These are phyloP conservation scores for Scheffersomyces titani DNA, from an alignment of 1,139 yeast species.

Conservation along the genomic window DNA sequence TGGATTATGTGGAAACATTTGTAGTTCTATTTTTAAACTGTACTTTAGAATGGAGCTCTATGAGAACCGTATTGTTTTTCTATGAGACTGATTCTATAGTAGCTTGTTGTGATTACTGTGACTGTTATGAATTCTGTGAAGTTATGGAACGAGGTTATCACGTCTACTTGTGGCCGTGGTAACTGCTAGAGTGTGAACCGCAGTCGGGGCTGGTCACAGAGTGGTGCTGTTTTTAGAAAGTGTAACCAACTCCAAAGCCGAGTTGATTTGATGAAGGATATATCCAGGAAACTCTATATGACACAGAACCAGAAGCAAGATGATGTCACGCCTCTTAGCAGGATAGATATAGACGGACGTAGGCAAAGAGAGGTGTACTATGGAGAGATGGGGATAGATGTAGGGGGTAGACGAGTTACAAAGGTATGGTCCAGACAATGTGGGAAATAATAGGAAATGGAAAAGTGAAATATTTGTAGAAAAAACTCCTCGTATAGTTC, in stretches of 20 bases:
- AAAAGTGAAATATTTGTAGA: background rate
- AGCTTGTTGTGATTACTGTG: too few species aligned
- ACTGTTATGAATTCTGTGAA: background rate
- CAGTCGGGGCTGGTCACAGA: background rate
- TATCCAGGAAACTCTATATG: background rate
- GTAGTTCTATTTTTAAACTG: background rate
- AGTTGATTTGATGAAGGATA: background rate
- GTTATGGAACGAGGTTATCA: background rate
- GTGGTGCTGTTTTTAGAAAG: background rate
- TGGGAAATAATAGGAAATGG: background rate
- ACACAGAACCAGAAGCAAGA: background rate
- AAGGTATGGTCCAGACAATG: background rate
- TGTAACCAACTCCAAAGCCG: background rate
- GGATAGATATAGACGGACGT: background rate
- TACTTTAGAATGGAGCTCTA: background rate
- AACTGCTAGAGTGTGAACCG: background rate
- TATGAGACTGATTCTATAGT: background rate
- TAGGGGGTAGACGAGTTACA: background rate
- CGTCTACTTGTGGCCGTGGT: background rate
- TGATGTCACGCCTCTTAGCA: background rate
- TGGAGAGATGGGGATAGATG: background rate
- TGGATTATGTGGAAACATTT: background rate
- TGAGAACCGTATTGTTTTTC: background rate
- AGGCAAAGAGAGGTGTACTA: too few species aligned
- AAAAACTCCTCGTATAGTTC: background rate